Percentiles rank a stretch among this genome's conserved stretches.
Conservation (phyloP, 2,329 filamentous ascomycete species). For the Monilinia polystroma region DNA sequence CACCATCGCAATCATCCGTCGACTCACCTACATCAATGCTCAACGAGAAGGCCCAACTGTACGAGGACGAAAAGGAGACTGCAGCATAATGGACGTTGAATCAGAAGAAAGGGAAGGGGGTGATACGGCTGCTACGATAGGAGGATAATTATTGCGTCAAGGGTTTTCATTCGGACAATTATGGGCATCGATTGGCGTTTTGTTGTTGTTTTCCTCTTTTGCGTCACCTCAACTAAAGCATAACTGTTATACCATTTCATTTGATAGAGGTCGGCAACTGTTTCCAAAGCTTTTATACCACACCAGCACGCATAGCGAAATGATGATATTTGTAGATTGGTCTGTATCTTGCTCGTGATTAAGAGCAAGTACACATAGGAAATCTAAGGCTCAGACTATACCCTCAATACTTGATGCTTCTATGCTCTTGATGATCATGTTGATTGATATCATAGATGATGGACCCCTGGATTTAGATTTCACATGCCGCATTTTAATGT, state of each 20-base stretch:
- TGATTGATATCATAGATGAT: background rate
- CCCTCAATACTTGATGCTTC: background rate
- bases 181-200: constrained; percentile 24
- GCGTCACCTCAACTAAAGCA: constrained; percentile 5
- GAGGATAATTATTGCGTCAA: constrained; percentile 6
- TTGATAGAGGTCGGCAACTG: constrained; percentile 16
- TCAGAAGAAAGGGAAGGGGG: background rate
- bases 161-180: constrained; percentile 14
- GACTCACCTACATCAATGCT: constrained; percentile 8
- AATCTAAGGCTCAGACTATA: constrained; percentile 11
- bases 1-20: constrained; percentile 10
- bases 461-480: background rate
- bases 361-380: constrained; percentile 11
- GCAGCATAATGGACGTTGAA: background rate
- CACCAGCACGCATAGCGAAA: constrained; percentile 15
- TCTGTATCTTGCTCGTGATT: constrained; percentile 8
- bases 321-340: constrained; percentile 11
- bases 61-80: constrained; percentile 13
- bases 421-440: background rate
- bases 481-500: background rate
- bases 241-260: constrained; percentile 22
- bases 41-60: constrained; percentile 6
- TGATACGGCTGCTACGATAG: constrained; percentile 14
- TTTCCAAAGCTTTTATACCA: constrained; percentile 21
- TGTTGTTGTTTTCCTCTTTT: constrained; percentile 17